Base-by-base conservation (phyloP, 164 flowering plant genomes). In the Macadamia integrifolia region DNA sequence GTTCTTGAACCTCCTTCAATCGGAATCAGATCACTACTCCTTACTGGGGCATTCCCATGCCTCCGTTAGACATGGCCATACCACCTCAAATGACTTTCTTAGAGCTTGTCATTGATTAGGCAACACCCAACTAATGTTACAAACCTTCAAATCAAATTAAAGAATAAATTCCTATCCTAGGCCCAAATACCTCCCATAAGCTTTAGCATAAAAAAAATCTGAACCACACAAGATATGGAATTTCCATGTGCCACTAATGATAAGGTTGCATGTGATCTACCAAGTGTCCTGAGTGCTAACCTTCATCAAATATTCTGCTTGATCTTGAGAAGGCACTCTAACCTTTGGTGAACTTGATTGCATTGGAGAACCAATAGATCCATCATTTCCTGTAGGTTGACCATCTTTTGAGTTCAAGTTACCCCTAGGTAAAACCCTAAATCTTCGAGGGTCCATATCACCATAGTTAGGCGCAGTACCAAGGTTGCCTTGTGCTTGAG, bases 261-360 rank as follows among this genome's bases (percentile, higher is more conserved):
- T 35, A 35, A 2, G 40, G 40, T 35, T 35, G 3, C 40, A 35
- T 2, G 40, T 2, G 40, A 35, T 35, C 40, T 30, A 55, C 14
- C 1, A 64, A 62, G 42, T 61, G 30, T 29, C 76, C 68, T 32
- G 44, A 55, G 55, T 17, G 70, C 79, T 65, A 50, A 75, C 78
- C 81, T 75, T 78, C 78, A 75, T 72, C 3, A 72, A 35, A 70
- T 70, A 67, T 60, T 78, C 81, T 63, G 78, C 65, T 61, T 72
- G 81, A 61, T 78, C 81, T 62, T 72, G 74, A 9, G 78, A 60
- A 50, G 64, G 48, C 29, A 63, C 59, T 55, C 80, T 72, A 71
- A 90, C 92, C 88, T 87, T 85, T 50, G 91, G 89, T 59, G 96
- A 88, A 76, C 80, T 87, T 78, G 96, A 82, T 67, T 83, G 94